Base-by-base conservation (phyloP, 2,329 filamentous ascomycete species). In the Nothopassalora personata region DNA sequence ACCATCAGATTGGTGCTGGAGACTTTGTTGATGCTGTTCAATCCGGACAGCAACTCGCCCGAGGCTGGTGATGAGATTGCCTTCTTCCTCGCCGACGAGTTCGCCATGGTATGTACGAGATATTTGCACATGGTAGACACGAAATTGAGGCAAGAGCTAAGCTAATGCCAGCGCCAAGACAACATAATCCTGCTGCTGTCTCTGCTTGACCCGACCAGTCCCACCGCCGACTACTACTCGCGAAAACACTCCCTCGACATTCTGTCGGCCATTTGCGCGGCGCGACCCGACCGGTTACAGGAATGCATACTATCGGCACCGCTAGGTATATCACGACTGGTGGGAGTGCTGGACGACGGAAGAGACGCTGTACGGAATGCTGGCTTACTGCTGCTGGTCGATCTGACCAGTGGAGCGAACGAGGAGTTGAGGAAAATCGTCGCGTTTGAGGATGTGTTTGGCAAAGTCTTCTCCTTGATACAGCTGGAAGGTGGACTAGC, bases 1-100 rank as follows among this genome's bases (percentile, higher is more conserved):
- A 99, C 95, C 5, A 88, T 96, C 72, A 96, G 97, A 76, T 86
- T 96, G 58, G 89, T 96, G 61, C 81, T 99, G 64, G 94, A 99
- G 82, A 99, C 95, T 48, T 79, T 99, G 68, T 80, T 97, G 72
- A 93, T 95, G 86, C 86, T 99, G 45, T 97, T 97, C 75, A 85
- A 83, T 66, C 86, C 84, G 5, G 83, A 87, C 70, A 80, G 81
- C 68, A 78, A 77, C 52, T 86, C 85, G 70, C 80, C 91, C 33
- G 93, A 97, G 81, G 91, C 93, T 56, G 96, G 93, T 13, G 93
- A 97, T 65, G 94, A 99, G 75, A 95, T 99, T 68, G 89, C 89
- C 18, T 80, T 97, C 30, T 99, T 94, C 91, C 81, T 99, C 60
- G 94, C 94, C 56, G 94, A 99, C 76, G 93, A 97, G 75, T 99